A percentile compares a stretch with the other conserved stretches of the same genome.
Conservation (phyloP, 2,329 filamentous ascomycete genomes). For the Thielaviopsis ethacetica region DNA sequence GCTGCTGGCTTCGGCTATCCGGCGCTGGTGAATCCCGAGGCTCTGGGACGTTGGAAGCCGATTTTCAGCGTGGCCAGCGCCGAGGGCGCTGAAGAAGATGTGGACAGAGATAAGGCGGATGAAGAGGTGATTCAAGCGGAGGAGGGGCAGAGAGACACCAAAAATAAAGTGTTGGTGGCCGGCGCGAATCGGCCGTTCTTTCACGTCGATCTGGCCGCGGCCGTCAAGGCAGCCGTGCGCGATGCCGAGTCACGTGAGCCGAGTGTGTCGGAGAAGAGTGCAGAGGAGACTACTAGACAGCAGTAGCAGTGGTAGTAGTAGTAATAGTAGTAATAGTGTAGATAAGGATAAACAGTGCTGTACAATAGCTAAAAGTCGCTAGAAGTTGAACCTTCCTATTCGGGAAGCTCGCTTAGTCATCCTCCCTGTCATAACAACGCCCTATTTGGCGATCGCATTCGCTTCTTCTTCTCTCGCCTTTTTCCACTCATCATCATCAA, state of each 20-base stretch:
- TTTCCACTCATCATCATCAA: no score
- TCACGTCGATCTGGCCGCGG: constrained; percentile 28
- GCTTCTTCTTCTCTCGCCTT: no score
- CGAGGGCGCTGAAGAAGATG: constrained; percentile 9
- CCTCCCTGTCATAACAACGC: no score
- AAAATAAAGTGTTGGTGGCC: constrained; percentile 19
- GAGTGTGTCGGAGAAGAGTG: not conserved
- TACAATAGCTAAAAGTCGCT: no score
- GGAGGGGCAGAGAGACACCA: constrained; percentile 8
- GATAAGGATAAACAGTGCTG: no score
- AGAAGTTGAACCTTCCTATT: no score
- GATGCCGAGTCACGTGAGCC: not conserved
- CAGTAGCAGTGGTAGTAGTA: no score
- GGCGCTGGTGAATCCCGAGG: constrained; percentile 13
- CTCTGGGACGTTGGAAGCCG: constrained; percentile 19
- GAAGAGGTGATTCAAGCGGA: not conserved
- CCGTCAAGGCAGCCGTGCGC: constrained; percentile 22
- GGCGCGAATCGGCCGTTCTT: constrained; percentile 31
- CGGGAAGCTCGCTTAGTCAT: no score
- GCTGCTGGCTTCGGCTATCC: constrained; percentile 82
- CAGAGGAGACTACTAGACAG: not conserved
- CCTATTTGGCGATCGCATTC: no score
- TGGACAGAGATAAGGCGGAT: not conserved
- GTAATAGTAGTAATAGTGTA: no score
- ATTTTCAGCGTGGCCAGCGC: constrained; percentile 20